Percentiles rank a stretch among this genome's conserved stretches.
Evolutionary conservation across 106 monocot species (phyloP).

Genomic region (Dioscorea alata): DNA sequence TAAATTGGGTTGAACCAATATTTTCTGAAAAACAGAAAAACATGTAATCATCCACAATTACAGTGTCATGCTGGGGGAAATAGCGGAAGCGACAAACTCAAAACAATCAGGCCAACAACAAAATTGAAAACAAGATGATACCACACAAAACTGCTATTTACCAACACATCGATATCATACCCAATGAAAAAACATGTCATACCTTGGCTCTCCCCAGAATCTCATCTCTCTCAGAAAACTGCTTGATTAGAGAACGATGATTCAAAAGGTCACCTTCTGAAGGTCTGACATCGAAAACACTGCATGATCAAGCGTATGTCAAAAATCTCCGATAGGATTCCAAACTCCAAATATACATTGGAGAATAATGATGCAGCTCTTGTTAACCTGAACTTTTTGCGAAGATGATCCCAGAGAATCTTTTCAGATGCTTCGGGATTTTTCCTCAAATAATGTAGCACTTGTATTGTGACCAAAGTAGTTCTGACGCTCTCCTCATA

Average conservation of each 20-base stretch:
- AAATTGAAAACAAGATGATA: too few relatives aligned
- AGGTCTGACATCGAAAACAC: slow-evolving; percentile 36
- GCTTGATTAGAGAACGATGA: slow-evolving; percentile 35
- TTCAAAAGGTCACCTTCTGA: slow-evolving; percentile 36
- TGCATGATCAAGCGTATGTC: slow-evolving; percentile 12
- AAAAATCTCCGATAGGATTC: neutral
- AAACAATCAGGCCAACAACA: too few relatives aligned
- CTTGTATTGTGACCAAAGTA: slow-evolving; percentile 33
- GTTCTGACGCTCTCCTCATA: slow-evolving; percentile 33
- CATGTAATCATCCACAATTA: too few relatives aligned
- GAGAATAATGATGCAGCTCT: neutral
- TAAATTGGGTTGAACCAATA: too few relatives aligned
- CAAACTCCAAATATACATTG: neutral
- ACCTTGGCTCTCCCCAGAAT: slow-evolving; percentile 47
- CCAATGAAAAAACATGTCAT: neutral
- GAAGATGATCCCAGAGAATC: slow-evolving; percentile 48
- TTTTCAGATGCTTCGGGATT: slow-evolving; percentile 45
- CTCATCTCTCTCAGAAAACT: slow-evolving; percentile 29
- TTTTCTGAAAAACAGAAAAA: too few relatives aligned
- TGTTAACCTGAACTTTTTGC: slow-evolving; percentile 28
- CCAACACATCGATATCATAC: too few relatives aligned
- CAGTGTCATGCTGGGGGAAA: too few relatives aligned
- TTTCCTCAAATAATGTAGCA: slow-evolving; percentile 49
- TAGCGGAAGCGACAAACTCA: too few relatives aligned
- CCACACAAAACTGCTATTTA: too few relatives aligned